Base-by-base conservation (phyloP, 345 rosid species). In the Mercurialis annua region DNA sequence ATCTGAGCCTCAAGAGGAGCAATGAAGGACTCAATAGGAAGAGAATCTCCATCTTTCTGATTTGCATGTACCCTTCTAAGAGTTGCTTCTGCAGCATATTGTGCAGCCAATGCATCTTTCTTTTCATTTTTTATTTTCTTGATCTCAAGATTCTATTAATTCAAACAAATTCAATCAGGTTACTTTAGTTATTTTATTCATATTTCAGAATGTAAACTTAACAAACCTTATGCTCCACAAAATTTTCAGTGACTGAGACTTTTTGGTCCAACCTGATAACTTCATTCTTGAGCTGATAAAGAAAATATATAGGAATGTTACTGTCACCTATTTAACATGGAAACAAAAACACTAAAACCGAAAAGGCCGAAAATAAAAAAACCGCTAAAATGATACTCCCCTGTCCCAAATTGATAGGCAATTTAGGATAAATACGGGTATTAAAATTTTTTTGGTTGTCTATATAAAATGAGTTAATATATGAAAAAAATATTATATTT, bases 1-100 rank as follows among this genome's bases (percentile, higher is more conserved):
- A 94, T 81, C 68, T 89, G 87, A 17, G 95, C 87, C 77, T 91
- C 99, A 2, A 94, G 84, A 53, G 97, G 98, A 64, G 97, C 95
- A 52, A 89, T 78, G 64, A 87, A 75, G 44, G 90, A 87, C 36
- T 84, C 90, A 0, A 94, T 70, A 12, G 97, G 85, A 29, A 80
- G 60, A 24, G 80, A 71, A 17, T 85, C 90, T 60, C 87, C 85
- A 15, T 94, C 99, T 76, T 80, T 89, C 36, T 82, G 87, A 66
- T 77, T 79, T 36, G 80, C 82, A 44, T 87, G 86, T 42, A 91
- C 83, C 80, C 96, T 86, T 70, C 95, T 77, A 3, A 91, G 88
- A 63, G 95, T 81, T 54, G 84, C 91, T 81, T 91, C 99, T 16
- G 96, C 96, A 21, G 96, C 96, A 48, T 82, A 89, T 34, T 86